Percentiles rank a stretch among this genome's conserved stretches.
Conservation (phyloP, 345 rosid genomes). For the Anacardium occidentale region DNA sequence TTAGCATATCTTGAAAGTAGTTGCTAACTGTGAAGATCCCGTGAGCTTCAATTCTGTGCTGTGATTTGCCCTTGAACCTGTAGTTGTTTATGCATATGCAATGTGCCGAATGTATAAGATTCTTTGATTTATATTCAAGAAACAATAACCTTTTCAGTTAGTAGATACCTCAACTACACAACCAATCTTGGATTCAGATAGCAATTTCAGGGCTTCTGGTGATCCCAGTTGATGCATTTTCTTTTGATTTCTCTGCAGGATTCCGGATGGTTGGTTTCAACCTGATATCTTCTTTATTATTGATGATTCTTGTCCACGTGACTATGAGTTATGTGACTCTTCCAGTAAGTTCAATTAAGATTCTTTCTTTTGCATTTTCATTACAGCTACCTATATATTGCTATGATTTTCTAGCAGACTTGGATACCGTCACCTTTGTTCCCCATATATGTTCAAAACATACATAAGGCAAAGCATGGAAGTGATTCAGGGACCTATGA, state of each 20-base stretch:
- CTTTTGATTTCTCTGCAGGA: conserved; percentile 29
- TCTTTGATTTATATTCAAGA: background rate
- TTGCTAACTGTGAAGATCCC: background rate
- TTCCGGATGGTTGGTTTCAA: conserved; percentile 56
- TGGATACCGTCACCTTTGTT: conserved; percentile 56
- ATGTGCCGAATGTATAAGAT: background rate
- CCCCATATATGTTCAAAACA: conserved; percentile 51
- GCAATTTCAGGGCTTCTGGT: background rate
- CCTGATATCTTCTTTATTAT: conserved; percentile 38
- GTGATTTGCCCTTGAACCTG: background rate
- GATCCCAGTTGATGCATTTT: background rate
- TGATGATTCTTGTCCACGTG: conserved; percentile 37
- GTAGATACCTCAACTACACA: background rate
- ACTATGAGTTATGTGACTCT: conserved; percentile 51
- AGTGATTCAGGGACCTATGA: conserved; percentile 61
- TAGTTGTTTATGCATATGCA: background rate
- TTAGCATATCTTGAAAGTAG: background rate
- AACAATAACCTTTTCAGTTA: background rate
- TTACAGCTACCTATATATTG: background rate
- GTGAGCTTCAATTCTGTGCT: background rate
- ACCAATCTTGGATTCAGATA: background rate
- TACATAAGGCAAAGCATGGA: conserved; percentile 65
- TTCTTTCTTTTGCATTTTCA: background rate
- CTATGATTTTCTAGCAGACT: conserved; percentile 25
- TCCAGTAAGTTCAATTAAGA: conserved; percentile 41